Conservation (phyloP, 805 yeast species). For the Starmerella geochares region DNA sequence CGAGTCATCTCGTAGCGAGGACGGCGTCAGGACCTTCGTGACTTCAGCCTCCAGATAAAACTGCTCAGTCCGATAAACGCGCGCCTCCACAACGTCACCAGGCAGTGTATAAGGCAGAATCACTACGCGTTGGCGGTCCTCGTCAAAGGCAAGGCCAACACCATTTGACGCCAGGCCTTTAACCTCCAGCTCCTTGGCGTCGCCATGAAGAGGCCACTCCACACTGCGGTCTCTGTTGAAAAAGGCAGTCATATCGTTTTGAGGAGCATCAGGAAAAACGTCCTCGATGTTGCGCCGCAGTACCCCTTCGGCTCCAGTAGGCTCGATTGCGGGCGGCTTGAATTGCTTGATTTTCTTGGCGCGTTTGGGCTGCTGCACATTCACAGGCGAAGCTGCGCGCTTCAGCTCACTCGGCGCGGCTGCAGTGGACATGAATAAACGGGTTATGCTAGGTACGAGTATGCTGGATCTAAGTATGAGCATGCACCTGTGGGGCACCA, state of each 20-base stretch:
- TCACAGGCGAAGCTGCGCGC: conserved; percentile 7
- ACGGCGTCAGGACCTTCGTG: conserved; percentile 39
- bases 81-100: conserved; percentile 65
- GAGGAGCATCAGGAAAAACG: conserved; percentile 35
- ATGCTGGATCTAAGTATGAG: conserved; percentile 7
- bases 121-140: conserved; percentile 50
- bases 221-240: conserved; percentile 41
- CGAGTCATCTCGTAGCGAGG: conserved; percentile 44
- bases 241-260: conserved; percentile 55
- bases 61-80: conserved; percentile 70
- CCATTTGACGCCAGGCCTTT: conserved; percentile 63
- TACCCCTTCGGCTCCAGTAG: conserved; percentile 73
- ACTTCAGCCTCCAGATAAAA: conserved; percentile 66
- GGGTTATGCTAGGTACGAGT: conserved; percentile 7
- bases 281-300: conserved; percentile 58
- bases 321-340: conserved; percentile 54
- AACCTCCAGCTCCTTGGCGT: conserved; percentile 49
- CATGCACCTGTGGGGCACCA: conserved; percentile 12
- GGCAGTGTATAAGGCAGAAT: conserved; percentile 81
- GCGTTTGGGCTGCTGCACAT: conserved; percentile 7
- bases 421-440: conserved; percentile 2
- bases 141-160: conserved; percentile 68
- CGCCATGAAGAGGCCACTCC: conserved; percentile 44
- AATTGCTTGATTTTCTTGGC: conserved; percentile 35
- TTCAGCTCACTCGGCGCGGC: background rate